Evolutionary conservation across 257 asterid genomes (phyloP), one percentile per base, ranked within the genome.

Genomic region (Avicennia marina): DNA sequence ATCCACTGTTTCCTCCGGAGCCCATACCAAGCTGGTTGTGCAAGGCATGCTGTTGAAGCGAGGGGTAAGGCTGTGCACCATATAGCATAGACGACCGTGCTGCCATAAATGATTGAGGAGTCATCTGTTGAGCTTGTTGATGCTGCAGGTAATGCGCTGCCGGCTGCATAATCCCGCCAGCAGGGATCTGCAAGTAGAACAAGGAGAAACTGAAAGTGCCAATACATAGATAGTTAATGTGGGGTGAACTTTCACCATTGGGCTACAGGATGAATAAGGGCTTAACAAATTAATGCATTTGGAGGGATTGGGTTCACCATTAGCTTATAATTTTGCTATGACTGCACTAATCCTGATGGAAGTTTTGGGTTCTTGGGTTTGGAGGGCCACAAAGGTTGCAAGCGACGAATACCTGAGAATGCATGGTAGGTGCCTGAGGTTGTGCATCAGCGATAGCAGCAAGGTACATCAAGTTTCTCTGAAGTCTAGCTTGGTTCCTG

Each of bases 371-470:
- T n/a, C n/a, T n/a, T n/a, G n/a, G n/a, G n/a, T n/a, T n/a, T n/a
- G n/a, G n/a, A n/a, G n/a, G n/a, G n/a, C n/a, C n/a, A n/a, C n/a
- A n/a, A n/a, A n/a, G n/a, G n/a, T n/a, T n/a, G n/a, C n/a, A n/a
- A n/a, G n/a, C n/a, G n/a, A n/a, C n/a, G n/a, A n/a, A n/a, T 67
- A 88, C 98, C 95, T 86, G 98, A 62, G 96, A 81, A 62, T 85
- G 95, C 89, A 91, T 75, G 66, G 51, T 68, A 4, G 94, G 89
- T 17, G 86, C 95, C 57, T 80, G 98, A 47, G 98, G 98, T 56
- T 88, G 98, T 16, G 97, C 83, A 79, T 91, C 98, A 19, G 98
- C 98, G 38, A 91, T 91, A 6, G 98, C 97, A 17, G 98, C 98
- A 3, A 91, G 94, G 58, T 88, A 91, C 98, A 91, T 91, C 66